A percentile compares a stretch with the other conserved stretches of the same genome.
Conservation (phyloP, 2,329 filamentous ascomycete species). For the Tolypocladium sp. region DNA sequence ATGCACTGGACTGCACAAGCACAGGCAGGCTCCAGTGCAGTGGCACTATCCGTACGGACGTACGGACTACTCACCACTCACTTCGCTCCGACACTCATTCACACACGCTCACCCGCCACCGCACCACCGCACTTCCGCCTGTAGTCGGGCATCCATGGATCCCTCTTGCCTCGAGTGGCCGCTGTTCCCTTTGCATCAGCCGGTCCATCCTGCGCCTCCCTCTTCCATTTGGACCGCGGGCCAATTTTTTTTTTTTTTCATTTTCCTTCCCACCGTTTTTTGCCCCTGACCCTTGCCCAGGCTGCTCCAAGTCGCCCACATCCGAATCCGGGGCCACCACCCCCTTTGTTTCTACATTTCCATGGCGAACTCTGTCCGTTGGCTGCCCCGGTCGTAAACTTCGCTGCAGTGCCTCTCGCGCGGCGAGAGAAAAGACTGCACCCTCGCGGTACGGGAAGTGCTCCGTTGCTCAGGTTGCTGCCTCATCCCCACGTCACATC, state of each 20-base stretch:
- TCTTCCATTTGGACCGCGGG: background rate
- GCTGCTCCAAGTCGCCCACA: background rate
- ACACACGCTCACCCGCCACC: background rate
- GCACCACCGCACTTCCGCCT: background rate
- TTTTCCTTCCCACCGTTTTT: background rate
- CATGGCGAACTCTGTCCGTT: background rate
- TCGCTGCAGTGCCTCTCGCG: background rate
- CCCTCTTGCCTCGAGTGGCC: background rate
- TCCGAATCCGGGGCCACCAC: background rate
- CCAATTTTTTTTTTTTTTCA: background rate
- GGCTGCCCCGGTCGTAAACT: background rate
- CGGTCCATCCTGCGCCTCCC: background rate
- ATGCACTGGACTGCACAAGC: background rate
- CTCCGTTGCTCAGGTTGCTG: background rate
- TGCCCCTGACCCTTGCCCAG: background rate
- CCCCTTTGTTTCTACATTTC: background rate
- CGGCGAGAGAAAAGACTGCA: background rate
- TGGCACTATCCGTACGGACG: too few relatives aligned
- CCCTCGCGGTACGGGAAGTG: background rate
- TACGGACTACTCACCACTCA: too few relatives aligned
- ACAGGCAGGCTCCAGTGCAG: background rate
- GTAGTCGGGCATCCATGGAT: background rate
- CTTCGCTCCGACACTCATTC: background rate
- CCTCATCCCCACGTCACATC: conserved; percentile 1
- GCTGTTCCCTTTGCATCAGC: background rate